A percentile compares a stretch with the other conserved stretches of the same genome.
Conservation (phyloP, 371 early-diverging fungal genomes). For the Mucor circinelloides region DNA sequence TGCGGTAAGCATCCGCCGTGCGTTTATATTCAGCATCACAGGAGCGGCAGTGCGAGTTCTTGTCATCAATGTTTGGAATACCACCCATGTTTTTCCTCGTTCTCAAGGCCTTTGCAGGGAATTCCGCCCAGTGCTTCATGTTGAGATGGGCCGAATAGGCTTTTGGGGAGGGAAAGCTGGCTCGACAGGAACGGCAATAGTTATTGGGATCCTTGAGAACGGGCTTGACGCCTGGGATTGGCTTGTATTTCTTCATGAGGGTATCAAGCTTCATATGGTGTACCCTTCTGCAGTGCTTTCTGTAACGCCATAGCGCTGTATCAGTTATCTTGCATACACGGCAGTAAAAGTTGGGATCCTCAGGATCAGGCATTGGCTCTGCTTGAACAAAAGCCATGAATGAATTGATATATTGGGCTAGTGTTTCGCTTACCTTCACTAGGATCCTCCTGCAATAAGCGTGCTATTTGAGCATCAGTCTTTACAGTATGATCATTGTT, state of each 20-base stretch:
- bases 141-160: background rate
- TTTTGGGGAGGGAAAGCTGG: background rate
- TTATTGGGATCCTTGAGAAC: background rate
- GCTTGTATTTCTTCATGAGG: background rate
- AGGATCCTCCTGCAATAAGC: background rate
- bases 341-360: constrained; percentile 1
- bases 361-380: background rate
- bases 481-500: background rate
- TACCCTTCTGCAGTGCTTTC: background rate
- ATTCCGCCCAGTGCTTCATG: background rate
- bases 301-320: background rate
- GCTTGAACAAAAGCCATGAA: background rate
- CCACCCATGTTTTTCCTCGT: background rate
- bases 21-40: background rate
- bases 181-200: background rate
- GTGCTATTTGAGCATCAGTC: background rate
- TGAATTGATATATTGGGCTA: no score
- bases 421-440: background rate
- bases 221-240: background rate
- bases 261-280: background rate
- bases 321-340: background rate
- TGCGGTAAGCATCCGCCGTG: background rate
- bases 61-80: background rate
- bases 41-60: background rate
- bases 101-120: background rate